These are phyloP conservation scores for Citrus reticulata DNA, from an alignment of 345 rosid species.

Conservation along the genomic window DNA sequence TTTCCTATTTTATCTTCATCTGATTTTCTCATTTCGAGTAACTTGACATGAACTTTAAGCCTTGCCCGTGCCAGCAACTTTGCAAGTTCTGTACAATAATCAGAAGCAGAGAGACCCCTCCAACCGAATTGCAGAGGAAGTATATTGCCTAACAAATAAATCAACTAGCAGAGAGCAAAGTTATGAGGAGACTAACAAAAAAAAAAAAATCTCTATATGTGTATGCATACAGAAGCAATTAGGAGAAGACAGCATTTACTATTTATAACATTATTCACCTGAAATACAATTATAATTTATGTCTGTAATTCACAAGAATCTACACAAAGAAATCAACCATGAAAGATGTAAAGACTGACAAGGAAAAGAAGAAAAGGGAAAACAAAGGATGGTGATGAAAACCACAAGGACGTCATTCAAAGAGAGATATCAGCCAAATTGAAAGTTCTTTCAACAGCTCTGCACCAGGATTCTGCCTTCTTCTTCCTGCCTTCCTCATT, in stretches of 20 bases:
- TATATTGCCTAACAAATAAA: neutral
- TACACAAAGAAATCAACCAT: neutral
- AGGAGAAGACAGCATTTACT: neutral
- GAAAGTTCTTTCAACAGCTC: slow-evolving; percentile 74
- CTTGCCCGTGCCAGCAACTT: too few relatives aligned
- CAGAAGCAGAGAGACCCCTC: neutral
- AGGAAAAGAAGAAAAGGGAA: neutral
- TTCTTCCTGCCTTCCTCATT: slow-evolving; percentile 53
- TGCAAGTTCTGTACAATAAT: too few relatives aligned
- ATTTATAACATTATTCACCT: neutral
- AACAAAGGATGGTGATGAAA: neutral
- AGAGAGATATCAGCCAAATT: slow-evolving; percentile 68
- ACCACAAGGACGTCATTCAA: slow-evolving; percentile 14
- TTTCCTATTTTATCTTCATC: too few relatives aligned
- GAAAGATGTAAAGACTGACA: neutral
- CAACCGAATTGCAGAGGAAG: neutral
- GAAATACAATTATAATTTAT: neutral
- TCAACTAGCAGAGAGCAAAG: neutral
- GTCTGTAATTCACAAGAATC: slow-evolving; percentile 4
- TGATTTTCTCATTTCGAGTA: too few relatives aligned
- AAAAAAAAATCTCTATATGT: too few relatives aligned
- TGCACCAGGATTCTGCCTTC: slow-evolving; percentile 79
- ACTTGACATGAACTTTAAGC: too few relatives aligned
- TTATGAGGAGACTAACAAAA: neutral
- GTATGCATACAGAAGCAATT: neutral